These are phyloP conservation scores for Scedosporium boydii DNA, from an alignment of 2,329 filamentous ascomycete genomes.

Conservation along the genomic window DNA sequence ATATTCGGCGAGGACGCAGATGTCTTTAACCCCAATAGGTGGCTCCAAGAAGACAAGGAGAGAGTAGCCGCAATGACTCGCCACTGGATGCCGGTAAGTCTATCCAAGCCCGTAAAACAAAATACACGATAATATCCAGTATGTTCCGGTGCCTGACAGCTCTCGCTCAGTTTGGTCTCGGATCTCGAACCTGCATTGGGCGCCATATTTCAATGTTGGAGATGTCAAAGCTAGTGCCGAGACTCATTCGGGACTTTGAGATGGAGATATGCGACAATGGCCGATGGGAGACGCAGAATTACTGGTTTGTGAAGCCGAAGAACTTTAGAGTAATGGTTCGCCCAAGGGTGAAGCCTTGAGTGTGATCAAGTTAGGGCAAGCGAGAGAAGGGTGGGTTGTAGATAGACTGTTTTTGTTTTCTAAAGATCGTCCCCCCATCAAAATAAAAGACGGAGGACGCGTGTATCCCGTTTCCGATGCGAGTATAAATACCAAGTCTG, in stretches of 20 bases:
- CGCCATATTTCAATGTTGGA: slow-evolving; percentile 33
- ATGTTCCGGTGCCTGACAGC: slow-evolving; percentile 1
- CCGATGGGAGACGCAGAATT: slow-evolving; percentile 25
- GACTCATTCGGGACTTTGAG: slow-evolving; percentile 23
- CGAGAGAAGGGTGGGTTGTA: too few relatives aligned
- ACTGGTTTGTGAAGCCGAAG: slow-evolving; percentile 32
- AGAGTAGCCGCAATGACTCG: slow-evolving; percentile 2
- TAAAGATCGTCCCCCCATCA: too few relatives aligned
- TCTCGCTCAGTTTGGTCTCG: slow-evolving; percentile 25
- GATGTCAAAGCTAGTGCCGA: slow-evolving; percentile 31
- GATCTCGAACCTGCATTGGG: slow-evolving; percentile 32
- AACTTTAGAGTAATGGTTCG: slow-evolving; percentile 24
- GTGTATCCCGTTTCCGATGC: too few relatives aligned
- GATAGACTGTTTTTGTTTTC: too few relatives aligned
- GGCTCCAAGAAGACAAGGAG: slow-evolving; percentile 15
- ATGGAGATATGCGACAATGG: slow-evolving; percentile 16
- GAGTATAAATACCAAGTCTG: too few relatives aligned
- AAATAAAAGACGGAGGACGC: too few relatives aligned
- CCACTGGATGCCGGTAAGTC: slow-evolving; percentile 15
- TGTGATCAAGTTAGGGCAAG: background rate
- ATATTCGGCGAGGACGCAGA: slow-evolving; percentile 20
- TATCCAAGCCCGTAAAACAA: background rate
- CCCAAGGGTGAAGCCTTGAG: background rate
- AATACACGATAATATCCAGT: background rate
- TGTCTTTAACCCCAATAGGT: slow-evolving; percentile 26